Evolutionary conservation across 1,284 basidiomycete species (phyloP).

Genomic region (Polyporus tsugae): DNA sequence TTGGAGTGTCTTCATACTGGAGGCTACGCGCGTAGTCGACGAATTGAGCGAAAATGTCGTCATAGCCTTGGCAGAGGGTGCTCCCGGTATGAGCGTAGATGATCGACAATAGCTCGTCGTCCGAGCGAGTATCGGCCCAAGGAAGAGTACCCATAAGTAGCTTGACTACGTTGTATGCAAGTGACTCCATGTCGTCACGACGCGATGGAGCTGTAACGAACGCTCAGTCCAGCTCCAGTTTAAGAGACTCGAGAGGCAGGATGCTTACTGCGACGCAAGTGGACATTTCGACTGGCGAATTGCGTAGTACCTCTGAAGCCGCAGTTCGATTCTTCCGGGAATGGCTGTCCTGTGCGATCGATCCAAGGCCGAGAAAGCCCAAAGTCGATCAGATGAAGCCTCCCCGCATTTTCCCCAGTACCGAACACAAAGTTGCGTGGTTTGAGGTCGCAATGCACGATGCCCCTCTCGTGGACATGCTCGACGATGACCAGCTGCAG

Average conservation of each 20-base stretch:
- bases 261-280: background rate
- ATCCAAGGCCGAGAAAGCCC: background rate
- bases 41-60: no score
- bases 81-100: no score
- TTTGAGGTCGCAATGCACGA: background rate
- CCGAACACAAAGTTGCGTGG: background rate
- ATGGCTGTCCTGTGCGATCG: background rate
- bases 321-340: background rate
- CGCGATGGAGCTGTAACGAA: background rate
- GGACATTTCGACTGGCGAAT: background rate
- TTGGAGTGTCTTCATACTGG: no score
- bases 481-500: background rate
- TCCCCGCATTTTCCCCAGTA: background rate
- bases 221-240: background rate
- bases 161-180: no score
- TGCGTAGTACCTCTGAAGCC: background rate
- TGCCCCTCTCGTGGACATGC: background rate
- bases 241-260: background rate
- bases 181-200: background rate
- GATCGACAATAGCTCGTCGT: no score
- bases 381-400: background rate
- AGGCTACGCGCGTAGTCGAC: no score
- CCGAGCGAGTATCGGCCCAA: no score
- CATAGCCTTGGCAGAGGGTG: no score
- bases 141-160: no score